A percentile compares a stretch with the other conserved stretches of the same genome.
phyloP scores from a whole-genome alignment of 1,139 yeast genomes.

The Hemisphaericaspora subhashii region DNA sequence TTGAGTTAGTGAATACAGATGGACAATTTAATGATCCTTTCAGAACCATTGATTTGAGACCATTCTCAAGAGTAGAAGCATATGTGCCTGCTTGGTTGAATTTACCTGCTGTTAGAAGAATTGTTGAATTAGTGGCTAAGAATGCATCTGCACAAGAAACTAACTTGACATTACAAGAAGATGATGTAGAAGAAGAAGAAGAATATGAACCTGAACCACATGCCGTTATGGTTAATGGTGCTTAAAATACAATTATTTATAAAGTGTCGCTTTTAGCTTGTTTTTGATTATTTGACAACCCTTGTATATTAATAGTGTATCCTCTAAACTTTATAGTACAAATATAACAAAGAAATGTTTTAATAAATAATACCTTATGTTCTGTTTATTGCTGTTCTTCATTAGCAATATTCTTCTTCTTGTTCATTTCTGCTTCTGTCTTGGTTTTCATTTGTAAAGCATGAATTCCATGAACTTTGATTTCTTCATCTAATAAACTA shows the following conservation, averaged over 20 bases:
- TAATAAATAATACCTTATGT: too few relatives aligned
- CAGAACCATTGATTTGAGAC: constrained; percentile 81
- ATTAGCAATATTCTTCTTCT: constrained; percentile 18
- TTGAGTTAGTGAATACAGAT: constrained; percentile 66
- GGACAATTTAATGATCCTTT: constrained; percentile 90
- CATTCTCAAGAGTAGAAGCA: constrained; percentile 87
- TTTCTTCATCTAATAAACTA: constrained; percentile 66
- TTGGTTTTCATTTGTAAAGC: constrained; percentile 86
- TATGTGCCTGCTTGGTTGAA: constrained; percentile 95
- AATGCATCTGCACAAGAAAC: constrained; percentile 58
- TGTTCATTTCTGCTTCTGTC: constrained; percentile 66
- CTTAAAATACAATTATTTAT: too few relatives aligned
- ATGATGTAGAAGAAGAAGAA: constrained; percentile 6
- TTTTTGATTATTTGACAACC: neutral
- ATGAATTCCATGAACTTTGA: constrained; percentile 73
- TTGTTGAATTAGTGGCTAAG: constrained; percentile 86
- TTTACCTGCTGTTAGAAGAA: constrained; percentile 82
- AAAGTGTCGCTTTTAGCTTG: too few relatives aligned
- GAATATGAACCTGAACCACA: constrained; percentile 1
- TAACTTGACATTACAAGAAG: constrained; percentile 13
- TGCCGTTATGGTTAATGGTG: constrained; percentile 7
- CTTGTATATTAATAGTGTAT: constrained; percentile 1
- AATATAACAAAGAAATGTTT: neutral
- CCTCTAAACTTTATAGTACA: neutral
- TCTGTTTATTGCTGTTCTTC: constrained; percentile 1